phyloP scores from a whole-genome alignment of 441 rosid species.

The Brassica balearica region DNA sequence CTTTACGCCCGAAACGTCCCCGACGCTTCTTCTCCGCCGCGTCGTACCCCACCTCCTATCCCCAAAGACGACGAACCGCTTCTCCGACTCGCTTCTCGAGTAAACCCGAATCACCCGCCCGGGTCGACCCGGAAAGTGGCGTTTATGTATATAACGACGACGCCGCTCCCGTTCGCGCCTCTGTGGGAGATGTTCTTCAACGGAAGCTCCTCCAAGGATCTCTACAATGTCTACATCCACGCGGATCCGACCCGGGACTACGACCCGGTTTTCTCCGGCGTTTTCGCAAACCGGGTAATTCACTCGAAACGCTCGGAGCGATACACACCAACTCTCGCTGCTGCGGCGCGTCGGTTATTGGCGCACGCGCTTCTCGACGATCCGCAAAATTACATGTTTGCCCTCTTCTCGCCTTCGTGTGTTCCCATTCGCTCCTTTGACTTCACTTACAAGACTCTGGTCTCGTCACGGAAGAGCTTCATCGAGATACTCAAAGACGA shows the following conservation, averaged over 20 bases:
- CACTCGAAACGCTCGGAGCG: conserved; percentile 60
- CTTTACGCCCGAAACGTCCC: conserved; percentile 35
- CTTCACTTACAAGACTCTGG: conserved; percentile 55
- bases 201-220: conserved; percentile 41
- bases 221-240: conserved; percentile 70
- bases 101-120: conserved; percentile 46
- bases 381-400: conserved; percentile 61
- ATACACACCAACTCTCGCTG: conserved; percentile 59
- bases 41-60: conserved; percentile 30
- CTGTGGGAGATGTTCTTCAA: conserved; percentile 70
- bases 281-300: conserved; percentile 59
- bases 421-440: conserved; percentile 68
- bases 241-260: conserved; percentile 60
- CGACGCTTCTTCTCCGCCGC: conserved; percentile 17
- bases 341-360: conserved; percentile 74
- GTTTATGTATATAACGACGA: conserved; percentile 67
- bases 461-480: conserved; percentile 57
- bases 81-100: conserved; percentile 55
- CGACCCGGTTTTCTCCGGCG: conserved; percentile 57
- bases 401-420: conserved; percentile 70
- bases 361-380: conserved; percentile 76
- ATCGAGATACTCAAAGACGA: conserved; percentile 67
- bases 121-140: conserved; percentile 60
- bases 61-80: conserved; percentile 55
- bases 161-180: conserved; percentile 70